These are phyloP conservation scores for Diaporthe capsici DNA, from an alignment of 2,329 filamentous ascomycete genomes.

Conservation along the genomic window DNA sequence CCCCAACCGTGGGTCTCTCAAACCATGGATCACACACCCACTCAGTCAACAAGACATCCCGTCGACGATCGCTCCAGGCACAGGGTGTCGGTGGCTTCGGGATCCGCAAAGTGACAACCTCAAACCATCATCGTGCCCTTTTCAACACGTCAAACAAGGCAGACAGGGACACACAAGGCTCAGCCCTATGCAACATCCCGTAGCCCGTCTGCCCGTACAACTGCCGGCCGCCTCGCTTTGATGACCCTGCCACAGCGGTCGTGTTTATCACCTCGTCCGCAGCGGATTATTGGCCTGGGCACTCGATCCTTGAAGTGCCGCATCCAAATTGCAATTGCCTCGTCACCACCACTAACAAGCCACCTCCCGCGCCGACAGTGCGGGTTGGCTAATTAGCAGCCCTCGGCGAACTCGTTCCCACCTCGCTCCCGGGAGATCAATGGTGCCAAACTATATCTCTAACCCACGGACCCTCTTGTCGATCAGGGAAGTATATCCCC, in stretches of 20 bases:
- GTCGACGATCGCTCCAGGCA: slow-evolving; percentile 2
- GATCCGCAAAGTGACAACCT: slow-evolving; percentile 13
- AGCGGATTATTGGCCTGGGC: background rate
- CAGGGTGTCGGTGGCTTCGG: slow-evolving; percentile 2
- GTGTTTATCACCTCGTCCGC: background rate
- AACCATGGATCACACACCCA: background rate
- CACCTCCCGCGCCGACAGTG: background rate
- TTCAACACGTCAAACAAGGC: slow-evolving; percentile 5
- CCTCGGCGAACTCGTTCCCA: slow-evolving; percentile 3
- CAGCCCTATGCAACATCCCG: slow-evolving; percentile 5
- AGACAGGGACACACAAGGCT: background rate
- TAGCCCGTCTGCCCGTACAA: background rate
- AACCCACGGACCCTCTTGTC: slow-evolving; percentile 19
- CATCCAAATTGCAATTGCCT: background rate
- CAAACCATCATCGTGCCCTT: slow-evolving; percentile 1
- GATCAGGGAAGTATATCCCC: background rate
- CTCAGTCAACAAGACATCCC: background rate
- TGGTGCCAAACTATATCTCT: slow-evolving; percentile 30
- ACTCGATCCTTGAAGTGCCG: background rate
- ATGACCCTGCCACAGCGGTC: background rate
- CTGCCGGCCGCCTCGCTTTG: background rate
- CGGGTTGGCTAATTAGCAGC: background rate
- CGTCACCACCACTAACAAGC: background rate
- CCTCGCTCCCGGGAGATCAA: slow-evolving; percentile 17
- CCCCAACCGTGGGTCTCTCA: slow-evolving; percentile 3